Evolutionary conservation across 176 grass and related monocot species (phyloP), one percentile per base, ranked within the genome.

Genomic region (Oryza punctata): DNA sequence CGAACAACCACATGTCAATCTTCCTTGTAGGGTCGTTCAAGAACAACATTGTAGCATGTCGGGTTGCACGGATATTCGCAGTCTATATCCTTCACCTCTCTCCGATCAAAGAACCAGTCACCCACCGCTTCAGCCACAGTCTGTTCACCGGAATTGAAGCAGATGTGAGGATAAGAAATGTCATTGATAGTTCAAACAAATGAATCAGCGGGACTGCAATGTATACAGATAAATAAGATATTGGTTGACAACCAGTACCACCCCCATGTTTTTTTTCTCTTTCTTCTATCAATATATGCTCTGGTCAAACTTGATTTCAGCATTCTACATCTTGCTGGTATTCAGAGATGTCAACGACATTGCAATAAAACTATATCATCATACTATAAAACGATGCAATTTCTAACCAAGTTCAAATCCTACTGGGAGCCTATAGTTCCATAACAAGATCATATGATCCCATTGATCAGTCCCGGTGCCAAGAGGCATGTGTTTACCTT

Each of bases 21-120:
- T 81, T 89, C 52, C 63, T 65, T 70, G 49, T 81, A 89, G 3
- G 82, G 82, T 26, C 2, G 28, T 50, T 64, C 52, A 68, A 85
- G 82, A 80, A 89, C 82, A 3, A 13, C 12, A 29, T 89, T 80
- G 71, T 85, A 63, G 82, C 85, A 91, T 45, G 85, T 91, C 7
- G 81, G 85, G 70, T 87, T 91, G 89, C 85, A 81, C 43, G 89
- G 77, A 54, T 91, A 91, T 67, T 83, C 81, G 2, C 85, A 85
- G 8, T 88, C 87, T 52, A 91, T 91, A 46, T 87, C 81, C 59
- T 84, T 84, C 63, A 91, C 89, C 57, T 81, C 81, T 15, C 81
- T 72, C 66, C 81, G 81, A 49, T 80, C 63, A 71, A 87, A 87
- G 72, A 80, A 87, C 85, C 81, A 91, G 57, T 87, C 85, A 45